These are phyloP conservation scores for Cercospora sp. DNA, from an alignment of 2,329 filamentous ascomycete genomes.

Conservation along the genomic window DNA sequence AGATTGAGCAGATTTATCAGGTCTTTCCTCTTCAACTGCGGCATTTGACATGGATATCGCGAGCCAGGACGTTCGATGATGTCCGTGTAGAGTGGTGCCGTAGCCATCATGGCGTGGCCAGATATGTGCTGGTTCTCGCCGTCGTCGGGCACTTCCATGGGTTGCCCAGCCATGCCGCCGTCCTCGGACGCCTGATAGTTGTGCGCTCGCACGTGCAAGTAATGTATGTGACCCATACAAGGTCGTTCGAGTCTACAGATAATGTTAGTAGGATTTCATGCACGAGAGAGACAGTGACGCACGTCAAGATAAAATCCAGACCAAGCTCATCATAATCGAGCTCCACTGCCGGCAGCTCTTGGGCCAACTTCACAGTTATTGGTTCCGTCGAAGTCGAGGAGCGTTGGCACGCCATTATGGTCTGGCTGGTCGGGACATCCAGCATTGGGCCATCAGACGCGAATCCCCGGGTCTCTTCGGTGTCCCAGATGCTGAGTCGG, in stretches of 20 bases:
- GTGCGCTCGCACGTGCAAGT: constrained; percentile 29
- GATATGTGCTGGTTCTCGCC: constrained; percentile 31
- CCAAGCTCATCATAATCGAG: constrained; percentile 30
- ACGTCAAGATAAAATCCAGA: constrained; percentile 29
- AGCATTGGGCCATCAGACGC: constrained; percentile 20
- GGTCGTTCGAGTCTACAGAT: constrained; percentile 25
- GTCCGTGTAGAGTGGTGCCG: constrained; percentile 22
- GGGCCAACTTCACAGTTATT: not conserved
- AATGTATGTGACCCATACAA: constrained; percentile 29
- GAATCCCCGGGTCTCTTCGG: constrained; percentile 22
- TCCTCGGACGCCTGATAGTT: constrained; percentile 22
- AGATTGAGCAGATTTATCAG: constrained; percentile 25
- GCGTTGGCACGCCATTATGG: not conserved
- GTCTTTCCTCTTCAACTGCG: constrained; percentile 24
- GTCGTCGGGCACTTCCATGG: constrained; percentile 26
- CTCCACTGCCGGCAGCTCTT: constrained; percentile 13
- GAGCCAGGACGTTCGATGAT: constrained; percentile 20
- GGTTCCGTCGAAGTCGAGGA: not conserved
- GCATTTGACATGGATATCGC: constrained; percentile 21
- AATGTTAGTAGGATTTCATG: not conserved
- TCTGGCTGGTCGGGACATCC: not conserved
- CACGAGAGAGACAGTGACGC: constrained; percentile 3
- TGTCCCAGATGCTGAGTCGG: constrained; percentile 23
- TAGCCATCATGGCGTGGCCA: constrained; percentile 28
- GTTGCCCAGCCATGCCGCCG: constrained; percentile 13